Evolutionary conservation across 805 yeast genomes (phyloP), one percentile per base, ranked within the genome.

Genomic region (Suhomyces emberorum): DNA sequence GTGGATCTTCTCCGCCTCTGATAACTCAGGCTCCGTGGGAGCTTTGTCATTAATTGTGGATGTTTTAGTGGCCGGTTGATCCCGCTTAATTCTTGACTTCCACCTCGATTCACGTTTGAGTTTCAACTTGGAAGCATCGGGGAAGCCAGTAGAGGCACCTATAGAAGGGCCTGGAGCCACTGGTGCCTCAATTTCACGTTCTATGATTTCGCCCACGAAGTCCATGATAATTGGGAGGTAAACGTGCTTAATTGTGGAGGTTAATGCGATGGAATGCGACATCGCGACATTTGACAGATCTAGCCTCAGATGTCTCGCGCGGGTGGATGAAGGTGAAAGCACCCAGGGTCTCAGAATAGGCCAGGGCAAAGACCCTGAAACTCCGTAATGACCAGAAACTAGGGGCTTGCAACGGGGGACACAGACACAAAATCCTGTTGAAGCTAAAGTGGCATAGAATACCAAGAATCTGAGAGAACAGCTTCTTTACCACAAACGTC

Each of bases 1-100:
- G 54, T 87, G 91, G 15, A 88, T 86, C 52, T 76, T 72, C 45
- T 83, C 89, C 0, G 83, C 76, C 47, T 85, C 95, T 0, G 81
- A 61, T 32, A 74, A 41, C 11, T 57, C n/a, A 5, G 8, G 14
- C 12, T 7, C 61, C 3, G 46, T 41, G 17, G 27, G 32, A 27
- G 23, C 38, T 24, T 7, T 25, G 7, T 32, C 15, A 26, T 22
- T 51, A 55, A 4, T 61, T 20, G 23, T 20, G 52, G 42, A 46
- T 54, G 7, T 58, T 49, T n/a, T 24, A 9, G 5, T 12, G 29
- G 12, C 6, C 14, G 27, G 27, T 12, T 24, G 27, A 11, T 24
- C 19, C 15, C 17, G 15, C 17, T 14, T 16, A 11, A 5, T 43
- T 44, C 25, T 10, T 24, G 11, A 12, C 23, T 10, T 67, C 81